Percentiles rank a stretch among this genome's conserved stretches.
phyloP scores from a whole-genome alignment of 305 asterid species.

The Plantago coronopus region DNA sequence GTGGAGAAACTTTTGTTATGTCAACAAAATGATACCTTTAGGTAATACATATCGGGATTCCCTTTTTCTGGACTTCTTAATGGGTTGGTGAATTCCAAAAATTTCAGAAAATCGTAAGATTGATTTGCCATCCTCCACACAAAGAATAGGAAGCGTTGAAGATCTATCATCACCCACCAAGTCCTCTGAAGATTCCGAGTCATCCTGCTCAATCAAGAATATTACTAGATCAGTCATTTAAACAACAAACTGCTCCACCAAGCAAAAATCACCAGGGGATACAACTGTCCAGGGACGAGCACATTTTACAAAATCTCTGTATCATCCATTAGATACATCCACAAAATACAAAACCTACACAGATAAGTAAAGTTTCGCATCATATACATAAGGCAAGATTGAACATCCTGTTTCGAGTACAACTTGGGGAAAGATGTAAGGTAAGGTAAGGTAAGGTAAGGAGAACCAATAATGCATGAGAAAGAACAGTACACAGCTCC shows the following conservation, averaged over 20 bases:
- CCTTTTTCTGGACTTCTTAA: slow-evolving; percentile 62
- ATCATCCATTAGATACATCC: not conserved
- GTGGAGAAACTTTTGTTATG: slow-evolving; percentile 5
- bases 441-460: not conserved
- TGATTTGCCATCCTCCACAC: slow-evolving; percentile 76
- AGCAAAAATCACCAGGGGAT: not conserved
- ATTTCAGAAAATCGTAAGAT: slow-evolving; percentile 90
- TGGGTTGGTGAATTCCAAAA: slow-evolving; percentile 74
- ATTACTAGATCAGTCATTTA: slow-evolving; percentile 20
- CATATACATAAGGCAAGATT: not conserved
- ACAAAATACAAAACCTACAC: not conserved
- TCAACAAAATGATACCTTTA: slow-evolving; percentile 51
- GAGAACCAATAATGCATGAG: not conserved
- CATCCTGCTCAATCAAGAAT: slow-evolving; percentile 53
- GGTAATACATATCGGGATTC: slow-evolving; percentile 53
- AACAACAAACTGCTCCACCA: slow-evolving; percentile 15
- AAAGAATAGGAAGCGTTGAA: slow-evolving; percentile 81
- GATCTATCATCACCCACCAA: slow-evolving; percentile 45
- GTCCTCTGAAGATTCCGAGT: slow-evolving; percentile 45
- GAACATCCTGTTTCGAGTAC: not conserved
- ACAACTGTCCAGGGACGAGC: not conserved
- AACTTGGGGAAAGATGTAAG: not conserved
- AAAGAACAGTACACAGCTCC: not conserved
- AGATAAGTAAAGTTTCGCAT: not conserved
- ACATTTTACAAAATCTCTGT: not conserved